Evolutionary conservation across 805 yeast genomes (phyloP), one percentile per base, ranked within the genome.

Genomic region (Yarrowia divulgata): DNA sequence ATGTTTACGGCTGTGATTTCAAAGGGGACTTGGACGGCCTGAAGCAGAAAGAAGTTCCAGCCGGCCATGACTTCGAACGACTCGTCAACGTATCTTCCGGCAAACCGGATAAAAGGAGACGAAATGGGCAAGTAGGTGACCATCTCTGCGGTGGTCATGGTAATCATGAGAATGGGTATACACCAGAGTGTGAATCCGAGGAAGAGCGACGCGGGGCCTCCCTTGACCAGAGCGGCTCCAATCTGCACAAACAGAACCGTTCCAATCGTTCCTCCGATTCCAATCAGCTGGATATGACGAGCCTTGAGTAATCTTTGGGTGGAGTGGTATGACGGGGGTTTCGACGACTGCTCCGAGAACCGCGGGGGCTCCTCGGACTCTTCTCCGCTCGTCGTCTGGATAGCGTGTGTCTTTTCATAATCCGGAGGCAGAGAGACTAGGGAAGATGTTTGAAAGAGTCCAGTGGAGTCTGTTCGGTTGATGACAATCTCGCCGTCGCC

Each of bases 231-330:
- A 1, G 93, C 88, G 12, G 87, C 79, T 68, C 93, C 92, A 6
- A 93, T 88, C 74, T 93, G 91, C 73, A 90, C 88, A 73, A 90
- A 81, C 69, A 90, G 81, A 75, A 93, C 96, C 0, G 95, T 90
- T 69, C 95, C 95, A 66, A 90, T 79, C 9, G 94, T 90, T 72
- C 95, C 94, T 73, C 95, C 96, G 72, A 91, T 86, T 72, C 95
- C 90, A 75, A 89, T 87, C 89, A 89, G 86, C 69, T 87, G 83
- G 72, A 88, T 82, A 74, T 88, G 92, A 68, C 92, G 77, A 55
- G 89, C 84, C 71, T 83, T 80, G 70, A 83, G 75, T 35, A 40
- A 16, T 32, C 69, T 43, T n/a, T 66, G 69, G 18, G 69, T 66
- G 34, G 69, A 8, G 18, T 54, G 55, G 29, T 63, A 63, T 10